Conservation (phyloP, 306 rosid species). For the Pachyrhizus erosus region DNA sequence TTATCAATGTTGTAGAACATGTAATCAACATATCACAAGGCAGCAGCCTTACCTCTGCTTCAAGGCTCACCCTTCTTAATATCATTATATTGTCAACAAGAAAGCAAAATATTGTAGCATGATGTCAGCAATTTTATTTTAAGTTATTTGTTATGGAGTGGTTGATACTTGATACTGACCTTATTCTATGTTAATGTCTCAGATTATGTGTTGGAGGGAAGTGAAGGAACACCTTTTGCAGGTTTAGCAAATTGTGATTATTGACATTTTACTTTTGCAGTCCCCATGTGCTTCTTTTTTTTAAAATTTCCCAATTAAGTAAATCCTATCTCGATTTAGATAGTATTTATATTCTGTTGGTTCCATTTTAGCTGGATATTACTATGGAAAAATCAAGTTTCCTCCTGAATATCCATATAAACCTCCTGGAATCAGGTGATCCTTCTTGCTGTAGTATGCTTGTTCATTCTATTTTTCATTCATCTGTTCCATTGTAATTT, state of each 20-base stretch:
- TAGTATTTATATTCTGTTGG: slow-evolving; percentile 5
- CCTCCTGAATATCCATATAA: slow-evolving; percentile 93
- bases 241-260: slow-evolving; percentile 55
- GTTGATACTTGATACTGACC: slow-evolving; percentile 44
- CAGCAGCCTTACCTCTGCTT: neutral
- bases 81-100: slow-evolving; percentile 1
- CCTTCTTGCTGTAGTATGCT: slow-evolving; percentile 27
- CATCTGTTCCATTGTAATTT: slow-evolving; percentile 19
- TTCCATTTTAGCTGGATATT: slow-evolving; percentile 74
- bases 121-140: slow-evolving; percentile 30
- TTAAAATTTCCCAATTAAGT: slow-evolving; percentile 10
- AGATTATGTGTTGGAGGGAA: slow-evolving; percentile 99
- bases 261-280: slow-evolving; percentile 16
- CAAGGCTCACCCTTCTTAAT: slow-evolving; percentile 20
- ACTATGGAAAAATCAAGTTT: slow-evolving; percentile 94
- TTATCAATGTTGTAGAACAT: slow-evolving; percentile 14
- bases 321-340: slow-evolving; percentile 11
- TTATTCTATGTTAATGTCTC: slow-evolving; percentile 41
- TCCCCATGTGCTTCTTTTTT: slow-evolving; percentile 1
- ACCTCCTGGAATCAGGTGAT: slow-evolving; percentile 96
- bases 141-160: slow-evolving; percentile 24
- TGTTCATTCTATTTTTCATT: slow-evolving; percentile 18
- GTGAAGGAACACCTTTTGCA: slow-evolving; percentile 96
- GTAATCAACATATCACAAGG: neutral
- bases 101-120: slow-evolving; percentile 3